Percentiles rank a stretch among this genome's conserved stretches.
Conservation (phyloP, 345 rosid genomes). For the Turritis glabra region DNA sequence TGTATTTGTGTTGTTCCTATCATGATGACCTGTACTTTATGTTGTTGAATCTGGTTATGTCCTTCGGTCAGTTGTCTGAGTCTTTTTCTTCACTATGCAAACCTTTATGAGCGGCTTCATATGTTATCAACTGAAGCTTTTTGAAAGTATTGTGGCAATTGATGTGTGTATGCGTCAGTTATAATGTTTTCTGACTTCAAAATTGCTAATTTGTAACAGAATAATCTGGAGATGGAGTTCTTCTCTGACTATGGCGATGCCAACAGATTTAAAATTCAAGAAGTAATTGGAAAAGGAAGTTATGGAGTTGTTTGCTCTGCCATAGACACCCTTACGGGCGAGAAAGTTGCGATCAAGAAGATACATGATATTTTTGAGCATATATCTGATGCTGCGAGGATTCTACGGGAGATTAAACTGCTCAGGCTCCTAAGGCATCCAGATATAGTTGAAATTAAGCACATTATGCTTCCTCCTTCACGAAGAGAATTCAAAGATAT, state of each 20-base stretch:
- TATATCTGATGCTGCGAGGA: slow-evolving; percentile 88
- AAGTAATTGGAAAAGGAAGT: slow-evolving; percentile 93
- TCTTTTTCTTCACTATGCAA: background rate
- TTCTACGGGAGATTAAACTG: slow-evolving; percentile 87
- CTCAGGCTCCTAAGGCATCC: slow-evolving; percentile 87
- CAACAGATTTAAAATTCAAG: slow-evolving; percentile 78
- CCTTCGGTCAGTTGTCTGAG: no score
- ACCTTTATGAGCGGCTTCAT: background rate
- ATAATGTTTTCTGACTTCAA: background rate
- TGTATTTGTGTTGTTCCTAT: no score
- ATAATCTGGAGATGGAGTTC: slow-evolving; percentile 76
- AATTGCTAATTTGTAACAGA: slow-evolving; percentile 48
- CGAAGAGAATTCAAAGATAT: slow-evolving; percentile 91
- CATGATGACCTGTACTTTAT: no score
- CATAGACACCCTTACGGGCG: slow-evolving; percentile 74
- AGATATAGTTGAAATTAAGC: slow-evolving; percentile 92
- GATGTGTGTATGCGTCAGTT: background rate
- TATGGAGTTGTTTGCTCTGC: slow-evolving; percentile 97
- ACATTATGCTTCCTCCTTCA: slow-evolving; percentile 95
- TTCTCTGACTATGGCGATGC: slow-evolving; percentile 96
- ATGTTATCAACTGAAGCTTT: no score
- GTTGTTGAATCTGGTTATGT: no score
- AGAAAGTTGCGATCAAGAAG: slow-evolving; percentile 91
- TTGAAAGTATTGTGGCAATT: slow-evolving; percentile 8
- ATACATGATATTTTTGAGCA: slow-evolving; percentile 91